These are phyloP conservation scores for Hypoxylon sp. DNA, from an alignment of 2,329 filamentous ascomycete species.

Conservation along the genomic window DNA sequence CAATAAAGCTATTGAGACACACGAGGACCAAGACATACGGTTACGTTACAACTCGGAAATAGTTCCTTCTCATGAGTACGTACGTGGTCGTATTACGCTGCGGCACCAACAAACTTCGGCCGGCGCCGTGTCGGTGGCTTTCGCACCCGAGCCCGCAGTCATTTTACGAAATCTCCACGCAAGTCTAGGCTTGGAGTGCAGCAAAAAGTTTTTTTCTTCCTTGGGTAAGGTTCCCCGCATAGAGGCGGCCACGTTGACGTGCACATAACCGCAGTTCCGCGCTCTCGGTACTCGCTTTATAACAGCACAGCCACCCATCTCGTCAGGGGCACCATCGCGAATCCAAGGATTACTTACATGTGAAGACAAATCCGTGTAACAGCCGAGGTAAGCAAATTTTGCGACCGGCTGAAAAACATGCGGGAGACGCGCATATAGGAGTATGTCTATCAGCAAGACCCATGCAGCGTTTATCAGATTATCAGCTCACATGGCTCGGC, in stretches of 20 bases:
- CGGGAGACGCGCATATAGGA: slow-evolving; percentile 1
- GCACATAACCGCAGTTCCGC: slow-evolving; percentile 1
- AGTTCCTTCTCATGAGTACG: neutral
- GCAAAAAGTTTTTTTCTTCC: neutral
- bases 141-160: neutral
- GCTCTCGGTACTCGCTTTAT: neutral
- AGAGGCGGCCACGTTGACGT: slow-evolving; percentile 1
- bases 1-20: slow-evolving; percentile 18
- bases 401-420: neutral
- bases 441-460: neutral
- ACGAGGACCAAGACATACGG: slow-evolving; percentile 34
- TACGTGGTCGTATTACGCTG: neutral
- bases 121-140: slow-evolving; percentile 13
- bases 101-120: slow-evolving; percentile 7
- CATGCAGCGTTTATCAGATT: neutral
- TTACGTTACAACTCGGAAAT: slow-evolving; percentile 23
- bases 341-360: neutral
- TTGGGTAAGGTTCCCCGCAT: slow-evolving; percentile 1
- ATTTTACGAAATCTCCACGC: neutral
- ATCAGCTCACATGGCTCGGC: neutral
- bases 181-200: neutral
- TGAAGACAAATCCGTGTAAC: neutral
- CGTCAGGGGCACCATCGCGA: neutral
- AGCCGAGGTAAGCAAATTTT: neutral
- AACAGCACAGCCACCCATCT: neutral